A percentile compares a stretch with the other conserved stretches of the same genome.
phyloP scores from a whole-genome alignment of 73 alveolate genomes.

The Paraurostyla sp. region DNA sequence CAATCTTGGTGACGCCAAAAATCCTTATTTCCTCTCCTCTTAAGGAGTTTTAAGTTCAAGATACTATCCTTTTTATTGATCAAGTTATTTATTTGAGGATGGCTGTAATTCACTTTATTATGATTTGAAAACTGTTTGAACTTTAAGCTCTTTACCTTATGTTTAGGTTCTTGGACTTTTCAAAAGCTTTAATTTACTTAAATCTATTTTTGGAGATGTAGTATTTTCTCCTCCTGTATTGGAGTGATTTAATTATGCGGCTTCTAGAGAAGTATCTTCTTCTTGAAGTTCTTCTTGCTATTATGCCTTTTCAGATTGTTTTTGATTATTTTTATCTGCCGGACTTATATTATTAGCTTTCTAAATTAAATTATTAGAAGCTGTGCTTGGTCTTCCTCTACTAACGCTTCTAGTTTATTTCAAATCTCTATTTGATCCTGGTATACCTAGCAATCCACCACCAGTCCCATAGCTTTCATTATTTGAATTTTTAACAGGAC shows the following conservation, averaged over 20 bases:
- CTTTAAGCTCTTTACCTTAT: not conserved
- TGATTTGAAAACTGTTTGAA: constrained; percentile 5
- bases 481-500: not conserved
- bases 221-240: not conserved
- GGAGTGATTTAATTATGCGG: too few relatives aligned
- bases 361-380: not conserved
- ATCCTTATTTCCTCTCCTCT: constrained; percentile 12
- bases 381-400: constrained; percentile 46
- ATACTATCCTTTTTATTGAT: not conserved
- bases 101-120: not conserved
- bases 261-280: too few relatives aligned
- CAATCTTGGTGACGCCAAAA: constrained; percentile 37
- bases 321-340: constrained; percentile 14
- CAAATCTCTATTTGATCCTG: not conserved
- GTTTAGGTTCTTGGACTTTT: constrained; percentile 15
- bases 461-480: not conserved
- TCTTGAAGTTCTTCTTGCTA: too few relatives aligned
- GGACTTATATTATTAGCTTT: constrained; percentile 25
- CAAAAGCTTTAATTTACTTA: constrained; percentile 43
- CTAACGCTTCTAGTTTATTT: constrained; percentile 41
- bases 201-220: constrained; percentile 38
- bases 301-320: not conserved
- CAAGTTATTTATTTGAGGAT: not conserved
- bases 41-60: too few relatives aligned
- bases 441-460: not conserved